Base-by-base conservation (phyloP, 768 basidiomycete genomes). In the Mycena vitilis region DNA sequence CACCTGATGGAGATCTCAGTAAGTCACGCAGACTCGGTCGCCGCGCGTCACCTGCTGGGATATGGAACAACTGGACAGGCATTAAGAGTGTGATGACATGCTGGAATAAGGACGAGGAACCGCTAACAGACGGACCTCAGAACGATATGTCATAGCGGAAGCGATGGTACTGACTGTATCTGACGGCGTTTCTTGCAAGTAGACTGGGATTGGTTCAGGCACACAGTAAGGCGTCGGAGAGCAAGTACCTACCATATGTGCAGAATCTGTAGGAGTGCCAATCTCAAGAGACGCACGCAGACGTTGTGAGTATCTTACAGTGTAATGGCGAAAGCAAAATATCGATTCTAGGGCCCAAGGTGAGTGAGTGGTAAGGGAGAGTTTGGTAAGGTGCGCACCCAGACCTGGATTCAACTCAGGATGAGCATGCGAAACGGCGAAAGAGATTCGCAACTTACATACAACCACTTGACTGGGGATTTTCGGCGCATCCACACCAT, bases 401-500 rank as follows among this genome's bases (percentile, higher is more conserved):
- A 53, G 5, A 53, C 11, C 52, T 53, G 16, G 16, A 15, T 30
- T 53, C 34, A 34, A n/a, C 1, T 53, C 52, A 53, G 52, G 16
- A 25, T 30, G 34, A 30, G 25, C 7, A 25, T 4, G 4, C 7
- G 34, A n/a, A 5, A 53, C 4, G 23, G 52, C n/a, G n/a, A n/a
- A 53, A 53, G 9, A n/a, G n/a, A n/a, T n/a, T 16, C 1, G 5
- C 52, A 53, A 16, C 30, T 36, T 5, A 53, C 52, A 53, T 53
- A 53, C 36, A 53, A 53, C 52, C 34, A 34, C 52, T 36, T 53
- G 30, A 53, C 52, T 9, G 30, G 51, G 23, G 51, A 52, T 52
- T 52, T 52, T 5, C 25, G 51, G 23, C 25, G 51, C 23, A 16
- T 52, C 51, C 51, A 52, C 13, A 52, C 51, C 51, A 52, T 12